These are phyloP conservation scores for Discostella pseudostelligera DNA, from an alignment of 108 stramenopile genomes.

Conservation along the genomic window DNA sequence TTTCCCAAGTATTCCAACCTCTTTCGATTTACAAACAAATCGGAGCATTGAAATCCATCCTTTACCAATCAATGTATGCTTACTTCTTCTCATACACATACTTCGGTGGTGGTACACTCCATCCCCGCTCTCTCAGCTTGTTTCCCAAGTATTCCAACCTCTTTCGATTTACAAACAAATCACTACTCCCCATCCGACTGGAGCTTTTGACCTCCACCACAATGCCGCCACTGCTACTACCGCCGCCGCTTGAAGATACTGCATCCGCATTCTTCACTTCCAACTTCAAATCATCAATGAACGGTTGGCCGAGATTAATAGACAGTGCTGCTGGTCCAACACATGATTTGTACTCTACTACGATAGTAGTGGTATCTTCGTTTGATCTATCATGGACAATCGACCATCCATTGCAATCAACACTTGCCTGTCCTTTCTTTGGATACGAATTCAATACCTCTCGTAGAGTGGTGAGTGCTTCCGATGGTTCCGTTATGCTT, in stretches of 20 bases:
- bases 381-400: slow-evolving; percentile 17
- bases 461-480: slow-evolving; percentile 10
- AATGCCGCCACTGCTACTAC: too few species aligned
- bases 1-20: slow-evolving; percentile 29
- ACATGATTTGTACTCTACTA: slow-evolving; percentile 37
- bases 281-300: slow-evolving; percentile 35
- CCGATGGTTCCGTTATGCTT: neutral
- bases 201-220: slow-evolving; percentile 23
- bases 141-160: slow-evolving; percentile 29
- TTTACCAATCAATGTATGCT: too few species aligned
- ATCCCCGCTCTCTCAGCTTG: slow-evolving; percentile 21
- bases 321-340: slow-evolving; percentile 36
- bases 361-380: slow-evolving; percentile 7
- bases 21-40: slow-evolving; percentile 40
- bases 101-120: slow-evolving; percentile 29
- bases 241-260: neutral
- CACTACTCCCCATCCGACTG: slow-evolving; percentile 25
- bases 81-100: slow-evolving; percentile 18
- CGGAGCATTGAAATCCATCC: neutral
- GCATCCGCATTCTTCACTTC: slow-evolving; percentile 18
- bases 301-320: slow-evolving; percentile 37
- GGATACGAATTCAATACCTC: slow-evolving; percentile 33
- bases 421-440: slow-evolving; percentile 22
- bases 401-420: slow-evolving; percentile 40
- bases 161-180: slow-evolving; percentile 40